Evolutionary conservation across 768 basidiomycete genomes (phyloP).

Genomic region (Exsudoporus frostii): DNA sequence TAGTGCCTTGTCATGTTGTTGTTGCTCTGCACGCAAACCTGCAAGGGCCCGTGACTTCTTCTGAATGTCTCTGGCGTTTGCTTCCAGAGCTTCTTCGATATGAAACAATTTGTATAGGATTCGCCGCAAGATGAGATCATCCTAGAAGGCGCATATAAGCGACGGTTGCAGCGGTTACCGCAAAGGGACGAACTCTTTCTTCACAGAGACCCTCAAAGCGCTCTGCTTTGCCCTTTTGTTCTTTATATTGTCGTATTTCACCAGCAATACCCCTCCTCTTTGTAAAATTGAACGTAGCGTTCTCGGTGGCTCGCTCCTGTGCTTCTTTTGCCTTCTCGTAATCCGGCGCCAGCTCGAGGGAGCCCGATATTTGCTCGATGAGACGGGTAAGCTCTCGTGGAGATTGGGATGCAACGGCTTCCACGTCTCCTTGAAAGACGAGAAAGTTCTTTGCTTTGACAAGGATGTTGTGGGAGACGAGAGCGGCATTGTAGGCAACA

Average conservation of each 20-base stretch:
- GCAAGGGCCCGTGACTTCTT: constrained; percentile 70
- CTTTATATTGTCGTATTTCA: constrained; percentile 96
- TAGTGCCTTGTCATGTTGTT: constrained; percentile 64
- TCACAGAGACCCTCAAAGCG: constrained; percentile 76
- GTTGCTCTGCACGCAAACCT: constrained; percentile 67
- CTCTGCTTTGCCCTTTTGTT: constrained; percentile 92
- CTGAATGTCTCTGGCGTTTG: constrained; percentile 65
- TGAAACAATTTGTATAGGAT: constrained; percentile 87
- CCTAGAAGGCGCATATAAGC: constrained; percentile 42
- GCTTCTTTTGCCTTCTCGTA: constrained; percentile 88
- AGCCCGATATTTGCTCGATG: constrained; percentile 95
- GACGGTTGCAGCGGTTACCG: background rate
- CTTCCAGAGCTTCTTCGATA: constrained; percentile 79
- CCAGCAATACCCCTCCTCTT: constrained; percentile 91
- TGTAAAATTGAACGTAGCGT: constrained; percentile 91
- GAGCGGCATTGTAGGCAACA: constrained; percentile 82
- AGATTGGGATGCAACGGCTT: constrained; percentile 94
- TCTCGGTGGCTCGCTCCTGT: constrained; percentile 89
- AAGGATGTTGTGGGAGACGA: constrained; percentile 88
- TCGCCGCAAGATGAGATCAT: constrained; percentile 77
- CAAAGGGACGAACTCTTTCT: constrained; percentile 54
- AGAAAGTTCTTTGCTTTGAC: constrained; percentile 99
- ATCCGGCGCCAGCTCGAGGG: constrained; percentile 80
- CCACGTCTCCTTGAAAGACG: constrained; percentile 98
- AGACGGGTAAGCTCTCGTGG: constrained; percentile 85